These are phyloP conservation scores for Fusarium siculi DNA, from an alignment of 2,329 filamentous ascomycete species.

Conservation along the genomic window DNA sequence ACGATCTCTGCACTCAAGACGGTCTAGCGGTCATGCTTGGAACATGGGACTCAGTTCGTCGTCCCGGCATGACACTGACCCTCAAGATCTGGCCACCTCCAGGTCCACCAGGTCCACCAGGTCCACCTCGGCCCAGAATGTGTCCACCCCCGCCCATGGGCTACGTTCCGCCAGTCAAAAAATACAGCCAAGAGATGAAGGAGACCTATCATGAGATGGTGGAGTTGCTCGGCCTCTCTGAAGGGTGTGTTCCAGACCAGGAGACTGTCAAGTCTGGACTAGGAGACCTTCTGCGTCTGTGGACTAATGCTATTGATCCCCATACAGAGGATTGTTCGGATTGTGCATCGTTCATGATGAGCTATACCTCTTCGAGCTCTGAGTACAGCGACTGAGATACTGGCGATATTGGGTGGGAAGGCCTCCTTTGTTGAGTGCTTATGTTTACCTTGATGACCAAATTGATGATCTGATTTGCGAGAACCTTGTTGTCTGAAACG, in stretches of 20 bases:
- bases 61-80: neutral
- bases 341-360: neutral
- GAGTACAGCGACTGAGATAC: neutral
- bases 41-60: neutral
- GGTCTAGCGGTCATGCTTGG: neutral
- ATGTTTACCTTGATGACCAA: neutral
- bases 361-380: neutral
- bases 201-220: neutral
- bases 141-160: neutral
- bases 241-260: neutral
- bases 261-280: neutral
- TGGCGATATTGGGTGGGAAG: no score
- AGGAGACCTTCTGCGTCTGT: neutral
- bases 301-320: constrained; percentile 11
- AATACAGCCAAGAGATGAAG: neutral
- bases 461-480: neutral
- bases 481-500: neutral
- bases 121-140: neutral
- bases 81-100: neutral
- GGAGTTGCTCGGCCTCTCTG: neutral
- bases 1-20: neutral
- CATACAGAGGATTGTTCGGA: neutral
- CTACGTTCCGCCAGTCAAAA: neutral
- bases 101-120: neutral
- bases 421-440: neutral